A percentile compares a stretch with the other conserved stretches of the same genome.
phyloP scores from a whole-genome alignment of 768 basidiomycete genomes.

The Hemileccinum impolitum region DNA sequence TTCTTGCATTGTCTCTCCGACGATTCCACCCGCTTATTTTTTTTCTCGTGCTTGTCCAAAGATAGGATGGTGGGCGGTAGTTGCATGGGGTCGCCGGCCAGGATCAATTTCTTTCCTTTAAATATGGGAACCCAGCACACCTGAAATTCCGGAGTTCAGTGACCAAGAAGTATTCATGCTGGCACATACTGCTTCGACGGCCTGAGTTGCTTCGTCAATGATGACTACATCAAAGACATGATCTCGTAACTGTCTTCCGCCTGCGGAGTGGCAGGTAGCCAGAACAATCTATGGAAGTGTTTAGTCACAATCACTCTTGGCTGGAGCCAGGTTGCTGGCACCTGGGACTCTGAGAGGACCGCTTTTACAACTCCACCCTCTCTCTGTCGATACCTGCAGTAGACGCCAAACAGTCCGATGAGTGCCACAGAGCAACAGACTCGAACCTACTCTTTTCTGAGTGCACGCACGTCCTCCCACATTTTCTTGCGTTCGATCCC shows the following conservation, averaged over 20 bases:
- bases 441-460: constrained; percentile 80
- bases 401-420: not conserved
- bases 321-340: constrained; percentile 16
- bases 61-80: constrained; percentile 91
- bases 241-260: constrained; percentile 74
- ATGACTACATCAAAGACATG: constrained; percentile 88
- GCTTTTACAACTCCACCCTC: constrained; percentile 81
- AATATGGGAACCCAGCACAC: constrained; percentile 92
- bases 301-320: not conserved
- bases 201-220: constrained; percentile 98
- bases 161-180: not conserved
- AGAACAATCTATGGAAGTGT: constrained; percentile 61
- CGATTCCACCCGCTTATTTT: constrained; percentile 9
- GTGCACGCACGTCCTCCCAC: constrained; percentile 82
- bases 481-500: constrained; percentile 75
- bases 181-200: constrained; percentile 80
- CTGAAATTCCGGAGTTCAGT: constrained; percentile 2
- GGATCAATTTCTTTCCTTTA: constrained; percentile 83
- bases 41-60: constrained; percentile 41
- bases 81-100: constrained; percentile 96
- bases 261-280: constrained; percentile 93
- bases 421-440: not conserved
- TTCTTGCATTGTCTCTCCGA: not conserved
- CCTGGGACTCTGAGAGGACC: constrained; percentile 79
- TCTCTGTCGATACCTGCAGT: constrained; percentile 75